Base-by-base conservation (phyloP, 2,329 filamentous ascomycete genomes). In the Ceratocystis alfenasii region DNA sequence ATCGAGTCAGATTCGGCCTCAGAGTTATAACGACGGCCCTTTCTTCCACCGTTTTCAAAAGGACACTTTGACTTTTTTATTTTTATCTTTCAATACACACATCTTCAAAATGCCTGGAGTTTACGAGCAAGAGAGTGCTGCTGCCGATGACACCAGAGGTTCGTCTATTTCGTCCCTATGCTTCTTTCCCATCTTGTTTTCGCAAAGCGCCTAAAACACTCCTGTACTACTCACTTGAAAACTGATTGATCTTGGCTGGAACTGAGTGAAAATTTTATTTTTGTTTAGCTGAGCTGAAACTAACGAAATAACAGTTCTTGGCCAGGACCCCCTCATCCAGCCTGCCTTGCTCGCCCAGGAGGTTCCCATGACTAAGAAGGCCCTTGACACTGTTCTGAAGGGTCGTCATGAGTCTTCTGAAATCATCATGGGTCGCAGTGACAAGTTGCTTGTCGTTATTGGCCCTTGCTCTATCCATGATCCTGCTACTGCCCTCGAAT, bases 391-490 rank as follows among this genome's bases (percentile, higher is more conserved):
- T 2, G 86, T 88, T 44, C 73, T 86, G 63, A 72, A 79, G 68
- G 81, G 83, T 68, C 83, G 85, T 53, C 81, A 85, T 64, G 84
- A 90, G 74, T 81, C 82, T 36, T 82, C 83, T 64, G 83, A 84
- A n/a, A 78, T 90, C 28, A 85, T 91, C 73, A 87, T 86, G 68
- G 85, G 83, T 69, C 83, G 78, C 55, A 68, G 68, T 33, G 65
- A 68, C 65, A 69, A 68, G 63, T 88, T 99, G 44, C 84, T 99
- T 69, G 94, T 97, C 72, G 86, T 99, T 73, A 88, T 95, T 73
- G 94, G 94, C 1, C 94, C 94, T 64, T 99, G 94, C 81, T 96
- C 92, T 33, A 93, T 99, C 74, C 94, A 99, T 80, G 94, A 99
- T 77, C 94, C 94, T 7, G 85, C 81, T 62, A 86, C 86, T 15